Evolutionary conservation across 345 rosid genomes (phyloP).

Genomic region (Salix purpurea): DNA sequence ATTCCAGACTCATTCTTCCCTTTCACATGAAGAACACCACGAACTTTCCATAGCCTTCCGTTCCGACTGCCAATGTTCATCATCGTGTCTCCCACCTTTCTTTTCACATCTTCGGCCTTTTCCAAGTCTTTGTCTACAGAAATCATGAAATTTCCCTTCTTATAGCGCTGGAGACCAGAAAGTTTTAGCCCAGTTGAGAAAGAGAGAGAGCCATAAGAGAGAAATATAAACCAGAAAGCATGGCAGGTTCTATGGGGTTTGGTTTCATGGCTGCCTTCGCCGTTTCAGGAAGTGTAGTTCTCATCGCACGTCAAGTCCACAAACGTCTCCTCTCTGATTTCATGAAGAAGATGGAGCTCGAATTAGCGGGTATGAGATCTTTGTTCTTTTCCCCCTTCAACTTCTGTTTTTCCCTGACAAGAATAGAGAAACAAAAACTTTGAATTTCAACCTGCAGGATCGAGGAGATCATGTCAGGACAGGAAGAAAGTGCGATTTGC

Average conservation of each 20-base stretch:
- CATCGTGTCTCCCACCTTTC: neutral
- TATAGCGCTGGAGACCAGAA: neutral
- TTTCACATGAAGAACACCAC: neutral
- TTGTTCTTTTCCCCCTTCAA: neutral
- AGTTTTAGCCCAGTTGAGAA: neutral
- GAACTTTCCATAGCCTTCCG: neutral
- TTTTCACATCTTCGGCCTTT: neutral
- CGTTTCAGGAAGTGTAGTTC: conserved; percentile 71
- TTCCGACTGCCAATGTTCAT: neutral
- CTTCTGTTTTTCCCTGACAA: neutral
- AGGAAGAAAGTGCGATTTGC: conserved; percentile 80
- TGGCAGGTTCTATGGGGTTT: conserved; percentile 42
- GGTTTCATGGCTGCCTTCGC: conserved; percentile 69
- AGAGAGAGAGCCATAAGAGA: neutral
- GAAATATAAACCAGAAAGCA: neutral
- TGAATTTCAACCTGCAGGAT: neutral
- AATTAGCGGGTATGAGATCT: conserved; percentile 39
- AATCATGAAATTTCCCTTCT: neutral
- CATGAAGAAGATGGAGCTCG: conserved; percentile 59
- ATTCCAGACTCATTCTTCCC: neutral
- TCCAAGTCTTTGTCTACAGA: neutral
- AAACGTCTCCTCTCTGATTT: conserved; percentile 67
- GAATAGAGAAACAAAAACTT: neutral
- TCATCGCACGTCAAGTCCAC: conserved; percentile 55
- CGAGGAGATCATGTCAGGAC: conserved; percentile 12